phyloP scores from a whole-genome alignment of 805 yeast species.

The Pichia ethanolica region DNA sequence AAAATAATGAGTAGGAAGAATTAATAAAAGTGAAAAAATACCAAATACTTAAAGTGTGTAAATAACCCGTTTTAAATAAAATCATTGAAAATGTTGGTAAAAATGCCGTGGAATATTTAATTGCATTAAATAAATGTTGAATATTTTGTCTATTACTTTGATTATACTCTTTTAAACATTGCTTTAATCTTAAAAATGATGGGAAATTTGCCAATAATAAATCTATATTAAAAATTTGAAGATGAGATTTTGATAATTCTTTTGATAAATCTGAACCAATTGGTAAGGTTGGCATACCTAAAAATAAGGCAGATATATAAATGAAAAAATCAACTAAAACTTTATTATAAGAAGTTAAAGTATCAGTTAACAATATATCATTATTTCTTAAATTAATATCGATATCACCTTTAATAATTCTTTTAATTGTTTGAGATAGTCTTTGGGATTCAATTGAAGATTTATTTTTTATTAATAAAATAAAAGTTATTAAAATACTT shows the following conservation, averaged over 20 bases:
- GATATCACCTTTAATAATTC: conserved; percentile 54
- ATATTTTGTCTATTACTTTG: conserved; percentile 36
- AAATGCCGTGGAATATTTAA: conserved; percentile 63
- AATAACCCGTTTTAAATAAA: conserved; percentile 22
- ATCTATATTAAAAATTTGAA: conserved; percentile 25
- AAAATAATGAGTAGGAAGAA: conserved; percentile 69
- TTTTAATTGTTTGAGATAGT: conserved; percentile 39
- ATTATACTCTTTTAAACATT: conserved; percentile 67
- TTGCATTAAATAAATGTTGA: conserved; percentile 59
- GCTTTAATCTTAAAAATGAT: conserved; percentile 66
- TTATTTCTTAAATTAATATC: conserved; percentile 57
- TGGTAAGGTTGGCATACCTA: conserved; percentile 30
- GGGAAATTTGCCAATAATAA: conserved; percentile 42
- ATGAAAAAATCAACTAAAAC: conserved; percentile 67
- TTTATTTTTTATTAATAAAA: conserved; percentile 26
- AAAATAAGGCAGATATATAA: conserved; percentile 40
- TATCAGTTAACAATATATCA: conserved; percentile 79
- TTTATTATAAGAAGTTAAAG: conserved; percentile 72
- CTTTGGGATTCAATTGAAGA: conserved; percentile 33
- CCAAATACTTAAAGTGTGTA: conserved; percentile 33
- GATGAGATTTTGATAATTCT: conserved; percentile 26
- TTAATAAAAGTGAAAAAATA: conserved; percentile 43
- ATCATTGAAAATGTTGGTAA: conserved; percentile 41
- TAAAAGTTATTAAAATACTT: conserved; percentile 30
- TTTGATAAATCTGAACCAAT: conserved; percentile 12